phyloP scores from a whole-genome alignment of 2,329 filamentous ascomycete genomes.

The Lasiodiplodia citricola region DNA sequence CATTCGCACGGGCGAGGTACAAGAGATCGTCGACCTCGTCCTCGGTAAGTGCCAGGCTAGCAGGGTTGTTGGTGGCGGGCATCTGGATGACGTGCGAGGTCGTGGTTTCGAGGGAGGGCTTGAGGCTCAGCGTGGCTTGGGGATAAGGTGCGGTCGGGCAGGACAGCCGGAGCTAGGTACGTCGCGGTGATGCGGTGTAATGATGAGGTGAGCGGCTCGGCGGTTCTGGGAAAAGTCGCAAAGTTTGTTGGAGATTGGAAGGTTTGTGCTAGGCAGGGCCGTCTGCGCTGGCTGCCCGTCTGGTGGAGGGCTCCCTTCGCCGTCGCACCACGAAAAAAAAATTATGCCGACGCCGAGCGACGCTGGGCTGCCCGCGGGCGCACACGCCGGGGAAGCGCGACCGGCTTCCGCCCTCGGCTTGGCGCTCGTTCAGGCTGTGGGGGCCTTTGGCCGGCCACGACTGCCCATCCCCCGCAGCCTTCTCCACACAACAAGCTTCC shows the following conservation, averaged over 20 bases:
- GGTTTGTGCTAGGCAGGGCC: constrained; percentile 12
- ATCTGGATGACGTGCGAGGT: constrained; percentile 9
- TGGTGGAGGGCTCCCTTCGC: not conserved
- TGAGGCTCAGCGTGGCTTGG: constrained; percentile 3
- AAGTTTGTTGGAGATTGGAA: constrained; percentile 18
- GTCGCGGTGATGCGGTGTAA: not conserved
- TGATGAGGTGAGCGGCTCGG: not conserved
- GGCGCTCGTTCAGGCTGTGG: not conserved
- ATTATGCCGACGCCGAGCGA: constrained; percentile 12
- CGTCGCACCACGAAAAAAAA: constrained; percentile 22
- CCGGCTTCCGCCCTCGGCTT: not conserved
- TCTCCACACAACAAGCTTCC: constrained; percentile 1
- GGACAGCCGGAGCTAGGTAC: not conserved
- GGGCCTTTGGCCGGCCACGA: not conserved
- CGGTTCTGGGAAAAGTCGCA: constrained; percentile 8
- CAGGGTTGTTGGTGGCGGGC: constrained; percentile 1
- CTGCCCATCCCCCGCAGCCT: not conserved
- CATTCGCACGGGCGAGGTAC: constrained; percentile 81
- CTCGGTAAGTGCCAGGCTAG: constrained; percentile 58
- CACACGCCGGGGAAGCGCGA: constrained; percentile 8
- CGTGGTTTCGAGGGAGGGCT: not conserved
- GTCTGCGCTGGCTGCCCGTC: constrained; percentile 1
- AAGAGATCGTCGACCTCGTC: constrained; percentile 92
- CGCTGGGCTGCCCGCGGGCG: not conserved
- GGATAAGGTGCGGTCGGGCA: not conserved